These are phyloP conservation scores for Debaryomyces fabryi DNA, from an alignment of 1,139 yeast genomes.

Conservation along the genomic window DNA sequence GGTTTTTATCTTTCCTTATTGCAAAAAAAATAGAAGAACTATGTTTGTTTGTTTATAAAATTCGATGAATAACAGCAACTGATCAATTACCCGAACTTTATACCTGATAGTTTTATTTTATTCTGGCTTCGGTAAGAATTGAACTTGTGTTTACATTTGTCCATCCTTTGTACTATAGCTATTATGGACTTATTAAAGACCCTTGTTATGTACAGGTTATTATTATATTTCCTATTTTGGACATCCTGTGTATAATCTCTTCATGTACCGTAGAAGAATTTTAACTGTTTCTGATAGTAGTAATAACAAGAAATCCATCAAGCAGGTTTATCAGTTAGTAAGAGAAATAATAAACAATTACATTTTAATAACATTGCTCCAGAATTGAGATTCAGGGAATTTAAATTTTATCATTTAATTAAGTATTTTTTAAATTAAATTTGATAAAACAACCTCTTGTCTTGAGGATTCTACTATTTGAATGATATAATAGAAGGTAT, in stretches of 20 bases:
- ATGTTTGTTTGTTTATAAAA: conserved; percentile 2
- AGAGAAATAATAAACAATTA: conserved; percentile 3
- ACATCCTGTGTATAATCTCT: not conserved
- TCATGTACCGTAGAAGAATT: not conserved
- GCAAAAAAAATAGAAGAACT: not conserved
- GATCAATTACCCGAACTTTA: conserved; percentile 5
- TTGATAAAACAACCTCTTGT: not conserved
- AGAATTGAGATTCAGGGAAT: not conserved
- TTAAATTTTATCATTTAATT: not conserved
- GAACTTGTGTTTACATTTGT: conserved; percentile 6
- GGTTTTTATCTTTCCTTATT: not conserved
- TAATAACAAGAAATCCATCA: conserved; percentile 1
- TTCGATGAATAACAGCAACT: conserved; percentile 1
- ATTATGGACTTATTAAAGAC: not conserved
- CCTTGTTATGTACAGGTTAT: conserved; percentile 3
- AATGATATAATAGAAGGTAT: not conserved
- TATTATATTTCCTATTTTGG: conserved; percentile 5
- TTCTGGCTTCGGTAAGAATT: not conserved
- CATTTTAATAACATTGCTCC: not conserved
- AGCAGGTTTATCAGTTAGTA: not conserved
- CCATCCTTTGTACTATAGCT: conserved; percentile 5
- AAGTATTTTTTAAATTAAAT: not conserved
- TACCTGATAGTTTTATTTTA: not conserved
- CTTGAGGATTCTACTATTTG: not conserved
- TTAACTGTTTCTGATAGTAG: not conserved